Base-by-base conservation (phyloP, 257 asterid genomes). In the Penstemon davidsonii region DNA sequence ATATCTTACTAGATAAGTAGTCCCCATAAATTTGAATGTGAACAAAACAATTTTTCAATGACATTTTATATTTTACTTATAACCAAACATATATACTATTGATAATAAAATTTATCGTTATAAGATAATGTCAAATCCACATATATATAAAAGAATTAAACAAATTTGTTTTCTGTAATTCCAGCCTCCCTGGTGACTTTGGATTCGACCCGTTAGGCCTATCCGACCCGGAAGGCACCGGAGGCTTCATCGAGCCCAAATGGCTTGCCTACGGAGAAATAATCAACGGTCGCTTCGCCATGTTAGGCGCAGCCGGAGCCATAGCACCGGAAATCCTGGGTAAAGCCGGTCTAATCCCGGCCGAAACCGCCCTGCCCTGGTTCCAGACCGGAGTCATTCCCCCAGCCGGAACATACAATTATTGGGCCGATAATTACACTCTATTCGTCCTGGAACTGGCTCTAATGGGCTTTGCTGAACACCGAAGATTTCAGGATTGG, bases 181-280 rank as follows among this genome's bases (percentile, higher is more conserved):
- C 40, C 90, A 93, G 96, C 75, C 99, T 93, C 12, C 97, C 99
- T 0, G 97, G 99, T 6, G 99, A 93, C 79, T 93, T 4, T 52
- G 99, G 99, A 54, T 90, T 93, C 79, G 99, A 93, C 72, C 99
- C 99, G 6, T 68, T 93, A 55, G 99, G 99, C 5, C 92, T 90
- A 0, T 90, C 96, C 0, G 97, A 93, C 75, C 99, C 99, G 0
- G 97, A 93, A 69, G 97, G 99, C n/a, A 71, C 94, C 0, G 98
- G 97, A 61, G 96, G 94, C 3, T 92, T 92, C 94, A 88, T 92
- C 65, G 95, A 92, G 78, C 98, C 98, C 1, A 87, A 60, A 82
- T 93, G 99, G 99, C 81, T 88, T 9, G 96, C 95, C 3, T 91
- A 93, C 39, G 99, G 96, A 0, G 99, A 93, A 49, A 43, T 93